Evolutionary conservation across 768 basidiomycete genomes (phyloP).

Genomic region (Naganishia antarctica): DNA sequence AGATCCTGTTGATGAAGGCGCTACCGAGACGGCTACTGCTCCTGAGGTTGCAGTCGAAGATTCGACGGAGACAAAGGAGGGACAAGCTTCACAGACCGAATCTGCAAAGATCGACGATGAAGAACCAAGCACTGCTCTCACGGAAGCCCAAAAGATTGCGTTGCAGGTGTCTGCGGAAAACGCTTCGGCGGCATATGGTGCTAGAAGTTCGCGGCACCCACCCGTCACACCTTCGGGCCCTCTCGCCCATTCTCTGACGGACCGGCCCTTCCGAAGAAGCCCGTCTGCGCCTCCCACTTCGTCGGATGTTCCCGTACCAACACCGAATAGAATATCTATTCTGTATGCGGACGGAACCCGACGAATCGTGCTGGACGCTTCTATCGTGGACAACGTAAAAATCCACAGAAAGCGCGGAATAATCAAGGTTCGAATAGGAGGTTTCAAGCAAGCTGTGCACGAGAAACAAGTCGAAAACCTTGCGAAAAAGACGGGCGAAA

Average conservation of each 20-base stretch:
- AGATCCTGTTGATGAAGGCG: background rate
- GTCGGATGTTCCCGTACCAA: slow-evolving; percentile 34
- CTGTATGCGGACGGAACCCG: slow-evolving; percentile 86
- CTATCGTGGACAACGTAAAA: slow-evolving; percentile 72
- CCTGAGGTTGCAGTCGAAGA: background rate
- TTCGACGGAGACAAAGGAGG: too few relatives aligned
- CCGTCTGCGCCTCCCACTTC: slow-evolving; percentile 27
- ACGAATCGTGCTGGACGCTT: slow-evolving; percentile 81
- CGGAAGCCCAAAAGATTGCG: slow-evolving; percentile 19
- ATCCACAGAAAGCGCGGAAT: slow-evolving; percentile 76
- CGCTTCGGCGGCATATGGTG: slow-evolving; percentile 25
- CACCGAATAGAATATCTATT: slow-evolving; percentile 66
- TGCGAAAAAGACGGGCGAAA: slow-evolving; percentile 22
- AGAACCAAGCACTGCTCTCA: too few relatives aligned
- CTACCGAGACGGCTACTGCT: background rate
- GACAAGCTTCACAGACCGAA: too few relatives aligned
- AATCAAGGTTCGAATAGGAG: slow-evolving; percentile 62
- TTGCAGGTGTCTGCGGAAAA: slow-evolving; percentile 29
- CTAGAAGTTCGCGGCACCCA: slow-evolving; percentile 13
- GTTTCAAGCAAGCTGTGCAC: slow-evolving; percentile 22
- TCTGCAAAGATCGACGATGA: too few relatives aligned
- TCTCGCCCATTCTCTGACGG: slow-evolving; percentile 14
- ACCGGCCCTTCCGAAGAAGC: slow-evolving; percentile 20
- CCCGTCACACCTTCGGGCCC: slow-evolving; percentile 7
- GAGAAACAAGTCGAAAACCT: slow-evolving; percentile 25